Evolutionary conservation across 163 green algal genomes (phyloP), one percentile per base, ranked within the genome.

Genomic region (Chloromonas sp.): DNA sequence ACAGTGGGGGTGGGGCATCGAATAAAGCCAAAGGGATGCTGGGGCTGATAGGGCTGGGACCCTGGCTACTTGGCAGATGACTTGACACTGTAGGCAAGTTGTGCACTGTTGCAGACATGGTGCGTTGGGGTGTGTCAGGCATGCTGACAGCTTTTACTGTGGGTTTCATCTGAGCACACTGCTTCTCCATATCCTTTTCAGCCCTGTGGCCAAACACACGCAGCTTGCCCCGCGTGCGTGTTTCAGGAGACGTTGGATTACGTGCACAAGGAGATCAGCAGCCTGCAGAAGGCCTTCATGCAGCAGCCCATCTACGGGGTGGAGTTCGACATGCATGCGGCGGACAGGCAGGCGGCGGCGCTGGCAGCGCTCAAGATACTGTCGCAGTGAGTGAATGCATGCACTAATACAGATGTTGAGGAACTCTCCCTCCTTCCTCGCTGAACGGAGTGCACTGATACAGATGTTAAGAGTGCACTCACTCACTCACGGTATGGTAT

Each of bases 241-340:
- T 36, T 36, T 8, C 85, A 91, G 83, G 92, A 95, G 85, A 92
- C 89, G 0, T 79, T 96, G 87, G 86, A 94, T 61, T 92, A 95
- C 77, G 87, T 95, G 5, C 91, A 87, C 89, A 94, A 94, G 84
- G 92, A 96, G 87, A 90, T 95, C 66, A 88, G 81, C 77, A 88
- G 85, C 59, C 81, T 96, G 70, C 93, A 87, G 87, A 85, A 94
- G 90, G 90, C 93, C 61, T 91, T 88, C 85, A 82, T 70, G 76
- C 81, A 82, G 58, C 83, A 88, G 77, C 92, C 92, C 3, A 84
- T 94, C 0, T 93, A 94, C 88, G 92, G 92, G n/a, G 88, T 95
- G 59, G 90, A 95, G 78, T 93, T 86, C 81, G 88, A 86, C 71
- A 11, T 74, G 66, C 66, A 78, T 70, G 0, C 59, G 70, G 60